Base-by-base conservation (phyloP, 2,329 filamentous ascomycete genomes). In the Fusarium mangiferae region DNA sequence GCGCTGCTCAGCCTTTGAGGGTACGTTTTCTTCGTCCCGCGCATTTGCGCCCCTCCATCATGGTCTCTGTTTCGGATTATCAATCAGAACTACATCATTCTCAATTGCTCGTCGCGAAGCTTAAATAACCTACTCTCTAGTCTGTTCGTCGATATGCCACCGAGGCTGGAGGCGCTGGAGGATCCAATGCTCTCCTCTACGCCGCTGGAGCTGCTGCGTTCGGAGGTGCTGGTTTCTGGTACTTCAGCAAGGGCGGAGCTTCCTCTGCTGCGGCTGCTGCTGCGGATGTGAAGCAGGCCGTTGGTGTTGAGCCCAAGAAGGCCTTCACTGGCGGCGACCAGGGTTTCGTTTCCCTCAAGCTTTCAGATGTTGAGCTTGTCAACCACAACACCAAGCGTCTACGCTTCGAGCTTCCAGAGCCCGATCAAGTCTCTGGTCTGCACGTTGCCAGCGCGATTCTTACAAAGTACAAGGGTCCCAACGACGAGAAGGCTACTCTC, bases 301-400 rank as follows among this genome's bases (percentile, higher is more conserved):
- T 87, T 49, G 91, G 91, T 79, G 85, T 83, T 62, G 87, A 88
- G 80, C 85, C 84, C 42, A 86, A 84, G 74, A 81, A 82, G 45
- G 78, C 89, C 49, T 87, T 98, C 83, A 93, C 89, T 39, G 95
- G 96, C 75, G 94, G 94, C 75, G 94, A 97, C 71, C 95, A 98
- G 84, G 95, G 94, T 76, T 98, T 95, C 85, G 83, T 98, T 73
- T 91, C 91, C 72, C 88, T 98, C 77, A 91, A 93, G 85, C 88
- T 98, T 64, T 90, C 94, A 64, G 90, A 92, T 63, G 89, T 95
- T 56, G 93, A 97, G 85, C 85, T 87, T 51, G 84, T 98, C 85
- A 98, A 94, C 87, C 93, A 95, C 88, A 98, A 98, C 88, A 97
- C 95, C 78, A 98, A 98, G 91, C 92, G 90, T 78, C 88, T 98